phyloP scores from a whole-genome alignment of 768 basidiomycete genomes.

The Leccinum subgranulosum region DNA sequence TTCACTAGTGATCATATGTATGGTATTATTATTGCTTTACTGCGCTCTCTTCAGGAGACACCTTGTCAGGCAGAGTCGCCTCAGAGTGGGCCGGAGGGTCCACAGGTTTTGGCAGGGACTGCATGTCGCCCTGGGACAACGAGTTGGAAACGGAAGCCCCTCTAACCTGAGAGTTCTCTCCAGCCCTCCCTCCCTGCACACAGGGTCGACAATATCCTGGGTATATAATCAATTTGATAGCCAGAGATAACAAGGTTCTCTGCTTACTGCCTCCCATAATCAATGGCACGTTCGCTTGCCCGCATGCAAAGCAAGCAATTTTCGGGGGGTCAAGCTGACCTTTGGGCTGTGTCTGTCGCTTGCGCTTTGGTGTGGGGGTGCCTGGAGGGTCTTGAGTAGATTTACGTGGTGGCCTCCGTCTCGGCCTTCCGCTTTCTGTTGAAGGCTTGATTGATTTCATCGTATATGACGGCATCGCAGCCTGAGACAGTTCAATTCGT shows the following conservation, averaged over 20 bases:
- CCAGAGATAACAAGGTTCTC: neutral
- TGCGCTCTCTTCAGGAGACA: neutral
- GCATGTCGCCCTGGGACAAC: neutral
- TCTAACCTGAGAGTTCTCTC: conserved; percentile 26
- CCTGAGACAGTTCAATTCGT: conserved; percentile 27
- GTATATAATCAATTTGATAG: neutral
- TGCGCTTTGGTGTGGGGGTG: conserved; percentile 38
- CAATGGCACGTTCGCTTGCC: conserved; percentile 69
- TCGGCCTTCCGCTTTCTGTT: conserved; percentile 34
- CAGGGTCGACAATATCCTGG: conserved; percentile 70
- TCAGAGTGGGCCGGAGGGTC: neutral
- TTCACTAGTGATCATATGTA: neutral
- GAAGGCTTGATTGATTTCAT: conserved; percentile 61
- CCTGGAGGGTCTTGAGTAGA: conserved; percentile 20
- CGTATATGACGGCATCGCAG: conserved; percentile 43
- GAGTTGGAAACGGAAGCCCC: conserved; percentile 3
- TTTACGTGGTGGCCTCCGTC: conserved; percentile 36
- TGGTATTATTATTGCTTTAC: neutral
- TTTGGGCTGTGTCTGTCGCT: conserved; percentile 35
- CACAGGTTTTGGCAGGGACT: conserved; percentile 2
- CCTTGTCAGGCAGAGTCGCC: neutral
- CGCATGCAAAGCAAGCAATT: conserved; percentile 59
- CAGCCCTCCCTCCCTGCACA: conserved; percentile 50
- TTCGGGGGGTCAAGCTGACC: conserved; percentile 35
- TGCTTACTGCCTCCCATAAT: conserved; percentile 71